A percentile compares a stretch with the other conserved stretches of the same genome.
Evolutionary conservation across 352 stramenopile species (phyloP).

Genomic region (Phytophthora pseudosyringae): DNA sequence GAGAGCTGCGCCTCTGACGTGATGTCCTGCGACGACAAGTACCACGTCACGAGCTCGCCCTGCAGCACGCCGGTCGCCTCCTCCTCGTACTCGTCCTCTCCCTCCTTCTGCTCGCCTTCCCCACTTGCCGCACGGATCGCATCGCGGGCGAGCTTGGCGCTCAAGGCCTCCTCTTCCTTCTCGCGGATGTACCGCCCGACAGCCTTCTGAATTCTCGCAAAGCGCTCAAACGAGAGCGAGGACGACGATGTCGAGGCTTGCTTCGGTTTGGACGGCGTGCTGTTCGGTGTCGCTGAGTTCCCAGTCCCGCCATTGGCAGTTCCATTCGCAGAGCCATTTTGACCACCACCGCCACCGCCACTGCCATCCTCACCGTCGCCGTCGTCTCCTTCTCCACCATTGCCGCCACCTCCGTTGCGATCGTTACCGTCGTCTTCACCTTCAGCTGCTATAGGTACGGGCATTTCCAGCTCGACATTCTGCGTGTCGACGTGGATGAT

Average conservation of each 20-base stretch:
- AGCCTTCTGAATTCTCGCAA: constrained; percentile 82
- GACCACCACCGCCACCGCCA: constrained; percentile 8
- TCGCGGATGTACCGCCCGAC: constrained; percentile 82
- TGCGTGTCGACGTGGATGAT: constrained; percentile 99
- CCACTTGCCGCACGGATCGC: constrained; percentile 31
- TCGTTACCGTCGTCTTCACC: constrained; percentile 70
- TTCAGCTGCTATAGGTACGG: constrained; percentile 36
- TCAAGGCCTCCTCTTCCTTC: constrained; percentile 71
- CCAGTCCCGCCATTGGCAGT: constrained; percentile 13
- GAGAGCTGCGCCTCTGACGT: constrained; percentile 82
- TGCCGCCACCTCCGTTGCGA: constrained; percentile 20
- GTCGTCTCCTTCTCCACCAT: constrained; percentile 6
- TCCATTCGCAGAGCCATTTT: constrained; percentile 25
- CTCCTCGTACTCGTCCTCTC: constrained; percentile 61
- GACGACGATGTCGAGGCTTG: constrained; percentile 34
- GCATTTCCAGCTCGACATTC: constrained; percentile 94
- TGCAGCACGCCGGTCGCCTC: constrained; percentile 70
- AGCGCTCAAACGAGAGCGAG: constrained; percentile 84
- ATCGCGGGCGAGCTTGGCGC: constrained; percentile 51
- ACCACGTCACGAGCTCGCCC: constrained; percentile 86
- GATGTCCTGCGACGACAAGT: constrained; percentile 84
- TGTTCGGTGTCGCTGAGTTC: constrained; percentile 14
- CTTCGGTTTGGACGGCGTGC: constrained; percentile 32
- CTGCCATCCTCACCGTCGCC: constrained; percentile 6
- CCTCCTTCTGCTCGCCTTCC: constrained; percentile 25